Conservation (phyloP, 176 grass and related monocot species). For the Elaeis guineensis region DNA sequence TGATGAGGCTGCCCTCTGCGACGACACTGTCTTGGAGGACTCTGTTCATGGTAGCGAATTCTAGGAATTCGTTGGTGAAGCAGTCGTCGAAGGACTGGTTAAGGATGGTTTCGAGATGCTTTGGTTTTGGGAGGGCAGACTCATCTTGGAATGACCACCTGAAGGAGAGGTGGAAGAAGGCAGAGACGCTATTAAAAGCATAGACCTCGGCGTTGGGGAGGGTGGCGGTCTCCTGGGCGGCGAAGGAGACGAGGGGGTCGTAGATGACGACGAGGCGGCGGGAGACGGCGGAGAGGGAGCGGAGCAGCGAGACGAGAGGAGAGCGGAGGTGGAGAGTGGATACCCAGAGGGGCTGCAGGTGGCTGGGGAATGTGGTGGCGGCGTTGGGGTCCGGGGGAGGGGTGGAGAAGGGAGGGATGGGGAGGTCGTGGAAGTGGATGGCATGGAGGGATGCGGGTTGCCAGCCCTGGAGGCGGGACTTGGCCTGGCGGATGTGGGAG, state of each 20-base stretch:
- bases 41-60: not conserved
- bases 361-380: conserved; percentile 30
- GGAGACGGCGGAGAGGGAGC: not conserved
- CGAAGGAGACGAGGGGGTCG: not conserved
- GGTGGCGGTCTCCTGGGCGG: not conserved
- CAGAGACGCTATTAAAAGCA: not conserved
- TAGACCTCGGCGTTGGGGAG: conserved; percentile 6
- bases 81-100: not conserved
- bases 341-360: not conserved
- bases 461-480: conserved; percentile 29
- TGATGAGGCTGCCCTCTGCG: conserved; percentile 9
- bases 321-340: not conserved
- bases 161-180: not conserved
- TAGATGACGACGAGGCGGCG: conserved; percentile 12
- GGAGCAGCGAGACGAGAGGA: not conserved
- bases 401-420: conserved; percentile 17
- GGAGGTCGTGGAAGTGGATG: conserved; percentile 39
- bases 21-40: too few relatives aligned
- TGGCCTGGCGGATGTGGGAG: conserved; percentile 1
- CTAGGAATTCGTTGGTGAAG: not conserved
- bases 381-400: not conserved
- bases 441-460: not conserved
- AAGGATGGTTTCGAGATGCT: too few relatives aligned
- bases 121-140: not conserved
- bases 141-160: conserved; percentile 8